Evolutionary conservation across 352 stramenopile species (phyloP).

Genomic region (Globisporangium nagaii): DNA sequence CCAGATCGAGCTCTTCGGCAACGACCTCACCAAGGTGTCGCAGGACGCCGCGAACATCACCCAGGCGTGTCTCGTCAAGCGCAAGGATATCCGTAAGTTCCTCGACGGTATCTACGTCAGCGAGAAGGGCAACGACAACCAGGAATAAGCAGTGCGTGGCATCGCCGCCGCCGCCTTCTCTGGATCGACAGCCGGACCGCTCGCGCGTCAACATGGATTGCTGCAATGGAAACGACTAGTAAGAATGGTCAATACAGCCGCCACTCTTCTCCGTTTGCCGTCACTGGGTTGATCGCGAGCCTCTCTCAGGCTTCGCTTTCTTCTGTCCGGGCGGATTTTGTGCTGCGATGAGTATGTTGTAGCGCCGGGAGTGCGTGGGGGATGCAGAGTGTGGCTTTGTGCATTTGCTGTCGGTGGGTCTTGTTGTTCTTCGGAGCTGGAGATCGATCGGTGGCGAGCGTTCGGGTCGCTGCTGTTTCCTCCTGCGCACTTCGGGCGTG

Average conservation of each 20-base stretch:
- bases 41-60: constrained; percentile 86
- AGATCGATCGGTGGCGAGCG: not conserved
- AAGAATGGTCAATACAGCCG: constrained; percentile 12
- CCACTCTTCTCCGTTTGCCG: constrained; percentile 45
- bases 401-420: not conserved
- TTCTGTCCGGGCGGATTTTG: constrained; percentile 91
- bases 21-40: constrained; percentile 97
- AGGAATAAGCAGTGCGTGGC: too few species aligned
- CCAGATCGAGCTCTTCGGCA: constrained; percentile 98
- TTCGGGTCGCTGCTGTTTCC: not conserved
- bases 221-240: constrained; percentile 15
- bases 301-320: constrained; percentile 48
- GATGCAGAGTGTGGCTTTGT: not conserved
- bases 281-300: constrained; percentile 86
- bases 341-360: constrained; percentile 30
- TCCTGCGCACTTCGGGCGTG: not conserved
- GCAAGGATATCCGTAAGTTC: constrained; percentile 99
- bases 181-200: too few species aligned
- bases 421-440: not conserved
- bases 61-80: constrained; percentile 78
- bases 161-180: not conserved
- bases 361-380: constrained; percentile 8
- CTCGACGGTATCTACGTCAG: constrained; percentile 99
- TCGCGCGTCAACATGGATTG: constrained; percentile 25
- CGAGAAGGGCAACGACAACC: constrained; percentile 91